Evolutionary conservation across 2,329 filamentous ascomycete species (phyloP).

Genomic region (Coleophoma cylindrospora): DNA sequence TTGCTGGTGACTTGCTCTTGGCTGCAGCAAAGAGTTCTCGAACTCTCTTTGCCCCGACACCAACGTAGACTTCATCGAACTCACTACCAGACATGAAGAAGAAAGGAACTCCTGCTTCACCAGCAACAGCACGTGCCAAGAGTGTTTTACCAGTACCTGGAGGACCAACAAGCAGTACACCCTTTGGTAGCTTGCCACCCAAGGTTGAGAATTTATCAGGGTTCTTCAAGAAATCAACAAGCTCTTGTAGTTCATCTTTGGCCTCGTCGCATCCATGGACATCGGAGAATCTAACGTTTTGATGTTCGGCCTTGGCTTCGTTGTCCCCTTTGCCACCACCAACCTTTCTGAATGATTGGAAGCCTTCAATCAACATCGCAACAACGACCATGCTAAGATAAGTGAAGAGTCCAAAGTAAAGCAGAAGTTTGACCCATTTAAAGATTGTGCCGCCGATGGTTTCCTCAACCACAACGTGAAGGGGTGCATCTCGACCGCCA

Average conservation of each 20-base stretch:
- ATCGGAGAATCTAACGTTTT: conserved; percentile 85
- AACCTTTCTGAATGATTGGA: conserved; percentile 75
- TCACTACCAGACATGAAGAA: conserved; percentile 99
- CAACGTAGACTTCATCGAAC: conserved; percentile 97
- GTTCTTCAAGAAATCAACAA: conserved; percentile 93
- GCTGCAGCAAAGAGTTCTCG: conserved; percentile 86
- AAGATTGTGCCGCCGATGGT: conserved; percentile 74
- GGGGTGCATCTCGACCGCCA: conserved; percentile 75
- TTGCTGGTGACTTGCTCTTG: conserved; percentile 79
- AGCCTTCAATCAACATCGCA: conserved; percentile 76
- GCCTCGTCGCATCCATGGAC: conserved; percentile 98
- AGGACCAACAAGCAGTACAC: conserved; percentile 89
- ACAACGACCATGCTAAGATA: conserved; percentile 78
- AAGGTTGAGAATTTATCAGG: conserved; percentile 91
- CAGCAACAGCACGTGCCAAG: conserved; percentile 89
- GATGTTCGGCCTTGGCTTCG: conserved; percentile 88
- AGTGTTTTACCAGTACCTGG: conserved; percentile 97
- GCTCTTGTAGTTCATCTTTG: conserved; percentile 94
- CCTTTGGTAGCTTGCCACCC: conserved; percentile 94
- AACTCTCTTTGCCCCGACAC: conserved; percentile 93
- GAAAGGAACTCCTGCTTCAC: conserved; percentile 95
- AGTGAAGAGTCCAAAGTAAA: conserved; percentile 71
- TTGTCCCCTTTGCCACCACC: conserved; percentile 59
- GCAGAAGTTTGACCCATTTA: conserved; percentile 84
- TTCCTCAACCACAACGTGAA: conserved; percentile 95